phyloP scores from a whole-genome alignment of 257 asterid genomes.

The Solanum sejunctum region DNA sequence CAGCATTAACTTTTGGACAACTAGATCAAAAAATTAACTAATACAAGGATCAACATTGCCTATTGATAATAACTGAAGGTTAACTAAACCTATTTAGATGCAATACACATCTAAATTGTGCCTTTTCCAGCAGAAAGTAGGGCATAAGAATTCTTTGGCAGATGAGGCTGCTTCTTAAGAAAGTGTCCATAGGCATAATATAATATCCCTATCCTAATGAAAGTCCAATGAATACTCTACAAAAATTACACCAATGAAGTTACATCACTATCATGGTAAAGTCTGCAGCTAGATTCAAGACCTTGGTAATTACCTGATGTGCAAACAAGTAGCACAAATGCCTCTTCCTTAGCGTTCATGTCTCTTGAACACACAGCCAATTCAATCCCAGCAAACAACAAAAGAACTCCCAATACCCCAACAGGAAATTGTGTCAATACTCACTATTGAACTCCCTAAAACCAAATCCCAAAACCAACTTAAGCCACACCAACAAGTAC shows the following conservation, averaged over 20 bases:
- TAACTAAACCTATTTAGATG: too few species aligned
- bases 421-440: conserved; percentile 53
- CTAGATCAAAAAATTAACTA: too few species aligned
- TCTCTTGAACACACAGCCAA: conserved; percentile 55
- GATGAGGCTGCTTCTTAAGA: neutral
- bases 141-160: neutral
- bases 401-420: conserved; percentile 51
- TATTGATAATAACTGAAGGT: too few species aligned
- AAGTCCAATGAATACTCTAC: neutral
- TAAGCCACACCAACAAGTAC: conserved; percentile 57
- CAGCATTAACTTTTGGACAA: too few species aligned
- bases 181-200: neutral
- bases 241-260: neutral
- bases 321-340: conserved; percentile 65
- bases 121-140: neutral
- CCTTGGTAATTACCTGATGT: conserved; percentile 14
- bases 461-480: conserved; percentile 42
- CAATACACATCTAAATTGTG: neutral
- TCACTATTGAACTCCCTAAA: conserved; percentile 54
- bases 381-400: conserved; percentile 72
- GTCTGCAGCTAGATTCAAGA: neutral
- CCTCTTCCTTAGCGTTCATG: conserved; percentile 57
- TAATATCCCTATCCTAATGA: neutral
- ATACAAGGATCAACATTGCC: too few species aligned
- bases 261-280: neutral